A percentile compares a stretch with the other conserved stretches of the same genome.
phyloP scores from a whole-genome alignment of 2,329 filamentous ascomycete species.

The Cladosporium sphaerospermum region DNA sequence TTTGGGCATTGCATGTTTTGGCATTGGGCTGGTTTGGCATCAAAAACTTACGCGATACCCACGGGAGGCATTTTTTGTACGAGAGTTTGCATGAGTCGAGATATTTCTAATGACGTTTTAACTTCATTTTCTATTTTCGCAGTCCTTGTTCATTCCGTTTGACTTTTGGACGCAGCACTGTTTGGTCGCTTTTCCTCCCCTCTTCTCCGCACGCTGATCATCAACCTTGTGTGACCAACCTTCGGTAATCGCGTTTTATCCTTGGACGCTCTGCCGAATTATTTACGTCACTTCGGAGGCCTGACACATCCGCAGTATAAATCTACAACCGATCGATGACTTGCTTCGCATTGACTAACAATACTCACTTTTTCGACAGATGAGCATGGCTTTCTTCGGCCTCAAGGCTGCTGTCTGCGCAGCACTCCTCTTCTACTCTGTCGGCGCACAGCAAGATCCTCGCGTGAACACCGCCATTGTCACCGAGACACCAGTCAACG shows the following conservation, averaged over 20 bases:
- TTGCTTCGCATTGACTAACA: too few species aligned
- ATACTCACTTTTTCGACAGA: too few species aligned
- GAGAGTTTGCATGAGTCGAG: too few species aligned
- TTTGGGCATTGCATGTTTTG: neutral
- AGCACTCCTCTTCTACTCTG: neutral
- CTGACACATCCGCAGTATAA: too few species aligned
- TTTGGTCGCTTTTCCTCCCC: too few species aligned
- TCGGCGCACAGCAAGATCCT: conserved; percentile 13
- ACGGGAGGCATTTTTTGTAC: neutral
- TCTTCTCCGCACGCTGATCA: neutral
- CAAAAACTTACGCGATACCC: neutral
- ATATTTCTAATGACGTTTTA: too few species aligned
- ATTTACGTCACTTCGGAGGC: too few species aligned
- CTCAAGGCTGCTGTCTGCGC: neutral
- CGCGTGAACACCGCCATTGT: conserved; percentile 18
- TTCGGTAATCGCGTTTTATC: neutral
- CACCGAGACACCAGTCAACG: conserved; percentile 20
- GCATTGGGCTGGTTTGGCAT: neutral
- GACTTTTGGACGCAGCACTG: too few species aligned
- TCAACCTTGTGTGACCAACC: neutral
- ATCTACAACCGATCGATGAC: too few species aligned
- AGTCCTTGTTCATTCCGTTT: too few species aligned
- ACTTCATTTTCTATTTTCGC: too few species aligned
- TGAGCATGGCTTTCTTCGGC: neutral
- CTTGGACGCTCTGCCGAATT: too few species aligned